Percentiles rank a stretch among this genome's conserved stretches.
phyloP scores from a whole-genome alignment of 140 eudicot genomes.

The Erigeron philadelphicus region DNA sequence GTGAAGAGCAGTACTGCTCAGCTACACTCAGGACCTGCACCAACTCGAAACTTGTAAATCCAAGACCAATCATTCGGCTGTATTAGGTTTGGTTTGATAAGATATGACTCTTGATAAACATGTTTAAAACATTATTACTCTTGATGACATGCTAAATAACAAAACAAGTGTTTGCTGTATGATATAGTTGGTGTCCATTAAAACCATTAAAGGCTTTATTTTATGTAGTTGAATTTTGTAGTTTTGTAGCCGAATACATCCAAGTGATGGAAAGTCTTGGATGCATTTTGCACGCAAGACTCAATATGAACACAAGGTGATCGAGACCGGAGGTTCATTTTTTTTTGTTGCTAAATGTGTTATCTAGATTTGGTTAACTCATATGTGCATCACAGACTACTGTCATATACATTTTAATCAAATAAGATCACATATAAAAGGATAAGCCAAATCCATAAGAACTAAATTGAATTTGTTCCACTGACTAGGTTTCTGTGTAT shows the following conservation, averaged over 20 bases:
- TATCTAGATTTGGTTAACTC: neutral
- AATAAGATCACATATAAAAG: neutral
- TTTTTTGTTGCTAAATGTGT: too few relatives aligned
- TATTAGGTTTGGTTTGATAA: constrained; percentile 19
- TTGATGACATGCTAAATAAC: constrained; percentile 4
- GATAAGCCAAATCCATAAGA: neutral
- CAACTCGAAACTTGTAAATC: constrained; percentile 28
- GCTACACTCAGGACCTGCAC: constrained; percentile 42
- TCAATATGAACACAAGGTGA: neutral
- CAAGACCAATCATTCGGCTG: constrained; percentile 3
- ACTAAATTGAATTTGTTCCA: neutral
- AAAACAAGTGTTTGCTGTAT: constrained; percentile 1
- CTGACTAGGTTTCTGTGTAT: neutral
- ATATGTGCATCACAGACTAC: neutral
- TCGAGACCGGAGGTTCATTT: too few relatives aligned
- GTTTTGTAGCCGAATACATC: neutral
- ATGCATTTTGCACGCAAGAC: neutral
- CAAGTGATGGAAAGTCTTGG: neutral
- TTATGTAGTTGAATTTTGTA: neutral
- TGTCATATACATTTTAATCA: neutral
- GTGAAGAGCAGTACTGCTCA: constrained; percentile 38
- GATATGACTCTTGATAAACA: constrained; percentile 17
- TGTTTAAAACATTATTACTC: constrained; percentile 6
- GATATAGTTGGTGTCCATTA: neutral
- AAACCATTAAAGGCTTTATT: neutral